Percentiles rank a stretch among this genome's conserved stretches.
Evolutionary conservation across 352 stramenopile species (phyloP).

Genomic region (Phytophthora lateralis): DNA sequence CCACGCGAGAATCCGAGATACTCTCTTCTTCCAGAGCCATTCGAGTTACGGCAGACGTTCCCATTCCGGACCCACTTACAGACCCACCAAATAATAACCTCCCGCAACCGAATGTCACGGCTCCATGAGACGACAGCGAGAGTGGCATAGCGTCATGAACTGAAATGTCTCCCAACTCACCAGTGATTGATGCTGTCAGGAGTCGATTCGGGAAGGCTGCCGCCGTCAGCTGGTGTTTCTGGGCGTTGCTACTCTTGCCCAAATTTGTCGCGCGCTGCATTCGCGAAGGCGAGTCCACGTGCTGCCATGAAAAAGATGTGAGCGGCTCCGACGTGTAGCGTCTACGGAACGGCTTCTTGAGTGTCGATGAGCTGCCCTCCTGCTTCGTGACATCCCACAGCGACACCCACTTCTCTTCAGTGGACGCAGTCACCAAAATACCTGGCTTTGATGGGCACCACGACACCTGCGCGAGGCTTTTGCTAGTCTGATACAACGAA

Average conservation of each 20-base stretch:
- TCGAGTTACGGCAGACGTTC: slow-evolving; percentile 44
- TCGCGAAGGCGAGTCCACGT: slow-evolving; percentile 40
- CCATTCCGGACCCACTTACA: slow-evolving; percentile 31
- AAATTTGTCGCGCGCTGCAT: slow-evolving; percentile 25
- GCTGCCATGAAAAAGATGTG: slow-evolving; percentile 83
- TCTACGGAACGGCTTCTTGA: slow-evolving; percentile 79
- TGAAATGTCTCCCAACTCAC: slow-evolving; percentile 87
- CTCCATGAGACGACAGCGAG: slow-evolving; percentile 71
- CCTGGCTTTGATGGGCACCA: slow-evolving; percentile 86
- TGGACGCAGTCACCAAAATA: slow-evolving; percentile 77
- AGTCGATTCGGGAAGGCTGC: slow-evolving; percentile 84
- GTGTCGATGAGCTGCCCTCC: slow-evolving; percentile 43
- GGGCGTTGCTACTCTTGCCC: slow-evolving; percentile 27
- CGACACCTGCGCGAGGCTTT: slow-evolving; percentile 75
- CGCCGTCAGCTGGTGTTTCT: slow-evolving; percentile 45
- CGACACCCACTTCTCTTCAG: slow-evolving; percentile 83
- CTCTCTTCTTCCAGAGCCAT: slow-evolving; percentile 44
- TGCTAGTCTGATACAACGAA: slow-evolving; percentile 76
- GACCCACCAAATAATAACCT: slow-evolving; percentile 69
- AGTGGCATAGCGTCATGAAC: slow-evolving; percentile 89
- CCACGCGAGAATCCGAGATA: slow-evolving; percentile 17
- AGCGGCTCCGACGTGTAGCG: slow-evolving; percentile 82
- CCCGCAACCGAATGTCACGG: slow-evolving; percentile 77
- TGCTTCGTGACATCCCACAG: slow-evolving; percentile 84
- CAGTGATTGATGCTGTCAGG: slow-evolving; percentile 69